Conservation (phyloP, 805 yeast species). For the Wickerhamomyces strasburgensis region DNA sequence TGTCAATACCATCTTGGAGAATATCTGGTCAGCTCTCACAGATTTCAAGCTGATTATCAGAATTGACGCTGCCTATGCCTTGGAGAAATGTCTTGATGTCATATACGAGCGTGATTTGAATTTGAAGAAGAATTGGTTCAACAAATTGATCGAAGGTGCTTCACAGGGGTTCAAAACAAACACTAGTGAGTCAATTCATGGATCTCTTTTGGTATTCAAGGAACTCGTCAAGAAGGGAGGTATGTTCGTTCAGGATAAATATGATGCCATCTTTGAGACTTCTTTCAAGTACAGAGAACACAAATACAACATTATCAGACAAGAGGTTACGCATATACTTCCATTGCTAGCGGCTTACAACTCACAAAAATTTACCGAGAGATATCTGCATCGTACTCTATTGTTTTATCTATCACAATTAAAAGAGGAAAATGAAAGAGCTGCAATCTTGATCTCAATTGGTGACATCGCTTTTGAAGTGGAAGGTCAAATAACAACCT, state of each 20-base stretch:
- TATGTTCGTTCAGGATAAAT: conserved; percentile 62
- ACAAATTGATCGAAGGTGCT: conserved; percentile 63
- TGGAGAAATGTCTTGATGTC: conserved; percentile 73
- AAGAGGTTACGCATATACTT: conserved; percentile 77
- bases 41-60: conserved; percentile 74
- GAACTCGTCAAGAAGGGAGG: conserved; percentile 74
- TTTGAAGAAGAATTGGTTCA: conserved; percentile 71
- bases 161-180: conserved; percentile 49
- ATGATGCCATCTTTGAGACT: conserved; percentile 72
- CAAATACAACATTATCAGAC: conserved; percentile 68
- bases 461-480: conserved; percentile 79
- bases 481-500: conserved; percentile 79
- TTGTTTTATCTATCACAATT: conserved; percentile 73
- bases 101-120: conserved; percentile 73
- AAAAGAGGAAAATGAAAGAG: conserved; percentile 69
- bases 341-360: conserved; percentile 81
- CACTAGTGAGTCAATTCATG: conserved; percentile 74
- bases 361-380: conserved; percentile 68
- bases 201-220: conserved; percentile 74
- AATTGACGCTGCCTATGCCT: conserved; percentile 76
- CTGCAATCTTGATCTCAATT: conserved; percentile 71
- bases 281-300: conserved; percentile 73
- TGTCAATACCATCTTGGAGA: conserved; percentile 71
- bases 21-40: conserved; percentile 82
- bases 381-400: conserved; percentile 75